Conservation (phyloP, 1,284 basidiomycete species). For the Pulveroboletus sp. region DNA sequence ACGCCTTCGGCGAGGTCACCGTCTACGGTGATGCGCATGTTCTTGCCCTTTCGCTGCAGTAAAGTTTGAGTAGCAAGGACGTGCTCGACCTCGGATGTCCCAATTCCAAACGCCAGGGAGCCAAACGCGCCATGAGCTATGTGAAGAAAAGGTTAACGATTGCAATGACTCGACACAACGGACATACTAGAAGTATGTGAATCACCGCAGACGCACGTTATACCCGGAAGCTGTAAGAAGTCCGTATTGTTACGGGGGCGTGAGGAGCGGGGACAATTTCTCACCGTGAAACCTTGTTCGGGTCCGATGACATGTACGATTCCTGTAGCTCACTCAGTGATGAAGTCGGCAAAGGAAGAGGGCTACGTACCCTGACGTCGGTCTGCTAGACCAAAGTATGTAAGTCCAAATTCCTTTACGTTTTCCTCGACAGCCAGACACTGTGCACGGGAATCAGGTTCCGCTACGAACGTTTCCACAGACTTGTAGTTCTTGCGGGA, state of each 20-base stretch:
- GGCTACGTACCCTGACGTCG: slow-evolving; percentile 72
- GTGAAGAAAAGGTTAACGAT: slow-evolving; percentile 4
- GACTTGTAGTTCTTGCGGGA: slow-evolving; percentile 86
- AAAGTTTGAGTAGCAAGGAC: slow-evolving; percentile 96
- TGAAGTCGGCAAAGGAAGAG: not conserved
- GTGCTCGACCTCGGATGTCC: slow-evolving; percentile 96
- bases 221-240: slow-evolving; percentile 75
- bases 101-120: slow-evolving; percentile 94
- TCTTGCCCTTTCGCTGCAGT: slow-evolving; percentile 90
- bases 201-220: slow-evolving; percentile 95
- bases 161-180: not conserved
- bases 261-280: slow-evolving; percentile 19
- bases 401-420: slow-evolving; percentile 92
- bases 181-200: slow-evolving; percentile 87
- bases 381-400: slow-evolving; percentile 94
- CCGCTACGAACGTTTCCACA: slow-evolving; percentile 78
- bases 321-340: slow-evolving; percentile 46
- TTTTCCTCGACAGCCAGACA: slow-evolving; percentile 90
- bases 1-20: slow-evolving; percentile 87
- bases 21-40: slow-evolving; percentile 93
- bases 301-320: slow-evolving; percentile 97
- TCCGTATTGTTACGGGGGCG: not conserved
- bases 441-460: slow-evolving; percentile 92
- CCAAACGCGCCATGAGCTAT: slow-evolving; percentile 94
- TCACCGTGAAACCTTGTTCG: slow-evolving; percentile 92